Base-by-base conservation (phyloP, 1,284 basidiomycete species). In the Cryptococcus sp. region DNA sequence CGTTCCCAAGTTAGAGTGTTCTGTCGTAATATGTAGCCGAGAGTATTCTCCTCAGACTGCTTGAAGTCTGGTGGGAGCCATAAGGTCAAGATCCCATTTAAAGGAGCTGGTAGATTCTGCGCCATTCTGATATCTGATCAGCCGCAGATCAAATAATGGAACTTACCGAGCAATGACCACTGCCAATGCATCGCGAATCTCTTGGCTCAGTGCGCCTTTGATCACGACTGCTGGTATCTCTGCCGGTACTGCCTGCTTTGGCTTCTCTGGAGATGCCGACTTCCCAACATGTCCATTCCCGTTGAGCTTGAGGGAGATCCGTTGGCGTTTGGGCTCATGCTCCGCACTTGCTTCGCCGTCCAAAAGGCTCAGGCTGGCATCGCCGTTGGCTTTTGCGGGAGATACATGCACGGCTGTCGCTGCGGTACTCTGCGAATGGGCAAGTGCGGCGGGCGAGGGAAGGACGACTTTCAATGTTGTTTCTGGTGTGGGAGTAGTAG, bases 41-140 rank as follows among this genome's bases (percentile, higher is more conserved):
- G 66, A 1, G 75, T 77, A 50, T 77, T 76, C 53, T 76, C 71
- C 22, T 71, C 62, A n/a, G 60, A 67, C 47, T 71, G 58, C 7
- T 41, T 54, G 50, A 73, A 76, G n/a, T 66, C 58, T 8, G 73
- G 73, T 7, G 73, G 73, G 1, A 77, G 63, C 58, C 64, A 70
- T 13, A 77, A 50, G 0, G 63, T 59, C 20, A 76, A 57, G 20
- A 76, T 64, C 8, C 58, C 64, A 54, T 74, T 70, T 45, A 75
- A 58, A 1, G 75, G 73, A 3, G 64, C 48, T 10, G 75, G 75
- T 16, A 77, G 60, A n/a, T 65, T 47, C 1, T 58, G 50, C 1
- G 72, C 72, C 73, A 75, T 75, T 50, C 75, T 77, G 43, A 20
- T 19, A 25, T n/a, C 50, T 46, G 30, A 57, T 47, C 47, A 23